A percentile compares a stretch with the other conserved stretches of the same genome.
Conservation (phyloP, 441 rosid species). For the Populus hybrid region DNA sequence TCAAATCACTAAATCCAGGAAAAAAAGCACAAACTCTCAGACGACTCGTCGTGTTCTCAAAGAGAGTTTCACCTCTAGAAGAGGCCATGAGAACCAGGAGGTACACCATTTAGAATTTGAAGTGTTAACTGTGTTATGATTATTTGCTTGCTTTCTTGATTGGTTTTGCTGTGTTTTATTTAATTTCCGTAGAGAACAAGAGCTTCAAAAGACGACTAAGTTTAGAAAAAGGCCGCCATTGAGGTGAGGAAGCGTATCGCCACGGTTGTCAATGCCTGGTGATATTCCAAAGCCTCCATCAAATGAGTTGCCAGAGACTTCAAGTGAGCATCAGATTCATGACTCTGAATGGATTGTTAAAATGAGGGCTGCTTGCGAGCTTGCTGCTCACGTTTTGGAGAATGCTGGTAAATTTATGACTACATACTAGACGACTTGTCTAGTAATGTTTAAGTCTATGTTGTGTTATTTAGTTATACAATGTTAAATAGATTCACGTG, state of each 20-base stretch:
- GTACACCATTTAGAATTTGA: slow-evolving; percentile 18
- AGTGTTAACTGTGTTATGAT: slow-evolving; percentile 3
- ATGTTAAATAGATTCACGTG: neutral
- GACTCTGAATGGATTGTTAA: slow-evolving; percentile 61
- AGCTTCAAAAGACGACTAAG: slow-evolving; percentile 42
- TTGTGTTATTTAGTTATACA: neutral
- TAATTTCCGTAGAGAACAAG: slow-evolving; percentile 44
- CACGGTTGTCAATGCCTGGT: slow-evolving; percentile 77
- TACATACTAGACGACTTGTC: slow-evolving; percentile 54
- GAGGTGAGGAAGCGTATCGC: slow-evolving; percentile 81
- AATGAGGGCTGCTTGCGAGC: slow-evolving; percentile 89
- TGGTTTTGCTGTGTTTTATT: neutral
- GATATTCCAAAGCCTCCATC: slow-evolving; percentile 75
- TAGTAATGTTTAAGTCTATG: neutral
- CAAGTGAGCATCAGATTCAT: slow-evolving; percentile 61
- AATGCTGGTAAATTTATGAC: slow-evolving; percentile 77
- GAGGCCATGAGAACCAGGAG: slow-evolving; percentile 73
- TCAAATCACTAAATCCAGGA: slow-evolving; percentile 25
- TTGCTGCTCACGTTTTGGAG: slow-evolving; percentile 79
- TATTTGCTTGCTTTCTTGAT: neutral
- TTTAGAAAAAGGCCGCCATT: slow-evolving; percentile 53
- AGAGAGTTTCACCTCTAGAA: slow-evolving; percentile 58
- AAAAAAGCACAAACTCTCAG: slow-evolving; percentile 15
- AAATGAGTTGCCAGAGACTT: slow-evolving; percentile 56
- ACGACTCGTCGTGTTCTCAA: slow-evolving; percentile 39